Percentiles rank a stretch among this genome's conserved stretches.
Conservation (phyloP, 1,284 basidiomycete species). For the Irpex sp. region DNA sequence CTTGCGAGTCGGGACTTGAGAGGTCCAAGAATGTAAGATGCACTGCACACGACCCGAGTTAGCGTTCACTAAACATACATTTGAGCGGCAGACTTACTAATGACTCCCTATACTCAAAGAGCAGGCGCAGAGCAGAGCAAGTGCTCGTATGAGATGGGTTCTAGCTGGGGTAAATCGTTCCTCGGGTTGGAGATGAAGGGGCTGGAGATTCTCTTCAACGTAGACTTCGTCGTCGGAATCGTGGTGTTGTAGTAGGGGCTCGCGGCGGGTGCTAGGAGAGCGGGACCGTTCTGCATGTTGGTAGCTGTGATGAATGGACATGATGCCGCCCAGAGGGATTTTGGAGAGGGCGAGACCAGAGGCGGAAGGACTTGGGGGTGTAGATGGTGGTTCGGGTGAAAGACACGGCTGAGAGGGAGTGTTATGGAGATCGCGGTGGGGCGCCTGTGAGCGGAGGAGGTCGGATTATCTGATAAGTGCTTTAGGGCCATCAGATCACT, state of each 20-base stretch:
- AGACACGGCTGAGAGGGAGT: slow-evolving; percentile 1
- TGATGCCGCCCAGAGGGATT: neutral
- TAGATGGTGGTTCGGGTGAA: slow-evolving; percentile 2
- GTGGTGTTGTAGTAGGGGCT: slow-evolving; percentile 9
- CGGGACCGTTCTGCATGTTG: slow-evolving; percentile 3
- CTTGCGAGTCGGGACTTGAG: slow-evolving; percentile 69
- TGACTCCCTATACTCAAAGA: slow-evolving; percentile 73
- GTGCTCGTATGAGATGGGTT: slow-evolving; percentile 46
- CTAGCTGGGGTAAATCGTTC: slow-evolving; percentile 21
- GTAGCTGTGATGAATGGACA: slow-evolving; percentile 6
- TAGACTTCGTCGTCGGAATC: slow-evolving; percentile 13
- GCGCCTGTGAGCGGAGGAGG: slow-evolving; percentile 4
- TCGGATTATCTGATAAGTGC: slow-evolving; percentile 10
- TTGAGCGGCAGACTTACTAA: slow-evolving; percentile 46
- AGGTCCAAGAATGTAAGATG: slow-evolving; percentile 69
- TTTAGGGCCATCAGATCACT: neutral
- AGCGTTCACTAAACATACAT: neutral
- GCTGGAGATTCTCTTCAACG: slow-evolving; percentile 16
- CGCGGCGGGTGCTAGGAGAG: slow-evolving; percentile 8
- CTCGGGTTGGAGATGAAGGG: slow-evolving; percentile 16
- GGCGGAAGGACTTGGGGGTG: neutral
- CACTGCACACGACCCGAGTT: slow-evolving; percentile 36
- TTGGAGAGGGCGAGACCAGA: neutral
- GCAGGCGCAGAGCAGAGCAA: slow-evolving; percentile 73
- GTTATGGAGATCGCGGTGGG: neutral